Evolutionary conservation across 257 asterid genomes (phyloP).

Genomic region (Pogostemon cablin): DNA sequence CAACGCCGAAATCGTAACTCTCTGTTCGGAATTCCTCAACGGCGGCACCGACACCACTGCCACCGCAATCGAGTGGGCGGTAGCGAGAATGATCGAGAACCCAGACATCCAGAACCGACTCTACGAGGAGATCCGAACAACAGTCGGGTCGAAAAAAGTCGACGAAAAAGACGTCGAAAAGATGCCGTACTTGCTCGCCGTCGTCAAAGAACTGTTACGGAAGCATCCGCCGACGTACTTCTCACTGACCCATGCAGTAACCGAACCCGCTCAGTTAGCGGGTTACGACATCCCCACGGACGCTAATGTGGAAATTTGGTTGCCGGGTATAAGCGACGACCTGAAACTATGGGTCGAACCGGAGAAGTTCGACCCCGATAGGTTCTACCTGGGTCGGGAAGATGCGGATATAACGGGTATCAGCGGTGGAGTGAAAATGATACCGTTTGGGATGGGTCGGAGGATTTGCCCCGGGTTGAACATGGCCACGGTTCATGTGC

Average conservation of each 20-base stretch:
- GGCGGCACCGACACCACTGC: slow-evolving; percentile 98
- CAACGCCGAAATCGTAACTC: slow-evolving; percentile 65
- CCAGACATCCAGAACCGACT: slow-evolving; percentile 61
- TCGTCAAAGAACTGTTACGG: slow-evolving; percentile 73
- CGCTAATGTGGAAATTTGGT: slow-evolving; percentile 62
- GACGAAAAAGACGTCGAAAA: slow-evolving; percentile 75
- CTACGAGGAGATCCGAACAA: slow-evolving; percentile 58
- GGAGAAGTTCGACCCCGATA: slow-evolving; percentile 76
- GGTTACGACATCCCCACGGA: slow-evolving; percentile 82
- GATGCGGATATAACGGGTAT: slow-evolving; percentile 87
- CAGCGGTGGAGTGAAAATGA: slow-evolving; percentile 63
- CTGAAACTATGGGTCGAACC: slow-evolving; percentile 80
- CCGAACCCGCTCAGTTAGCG: slow-evolving; percentile 65
- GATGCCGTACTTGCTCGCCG: slow-evolving; percentile 81
- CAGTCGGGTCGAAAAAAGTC: slow-evolving; percentile 57
- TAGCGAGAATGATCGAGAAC: slow-evolving; percentile 71
- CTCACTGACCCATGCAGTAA: slow-evolving; percentile 68
- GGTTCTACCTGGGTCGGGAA: slow-evolving; percentile 65
- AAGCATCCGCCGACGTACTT: slow-evolving; percentile 92
- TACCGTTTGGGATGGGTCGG: slow-evolving; percentile 88
- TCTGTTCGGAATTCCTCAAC: slow-evolving; percentile 77
- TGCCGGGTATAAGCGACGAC: slow-evolving; percentile 70
- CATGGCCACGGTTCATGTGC: slow-evolving; percentile 80
- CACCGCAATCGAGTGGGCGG: slow-evolving; percentile 87
- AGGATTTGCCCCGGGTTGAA: slow-evolving; percentile 91